Evolutionary conservation across 352 stramenopile genomes (phyloP), one percentile per base, ranked within the genome.

Genomic region (Globisporangium paroecandrum): DNA sequence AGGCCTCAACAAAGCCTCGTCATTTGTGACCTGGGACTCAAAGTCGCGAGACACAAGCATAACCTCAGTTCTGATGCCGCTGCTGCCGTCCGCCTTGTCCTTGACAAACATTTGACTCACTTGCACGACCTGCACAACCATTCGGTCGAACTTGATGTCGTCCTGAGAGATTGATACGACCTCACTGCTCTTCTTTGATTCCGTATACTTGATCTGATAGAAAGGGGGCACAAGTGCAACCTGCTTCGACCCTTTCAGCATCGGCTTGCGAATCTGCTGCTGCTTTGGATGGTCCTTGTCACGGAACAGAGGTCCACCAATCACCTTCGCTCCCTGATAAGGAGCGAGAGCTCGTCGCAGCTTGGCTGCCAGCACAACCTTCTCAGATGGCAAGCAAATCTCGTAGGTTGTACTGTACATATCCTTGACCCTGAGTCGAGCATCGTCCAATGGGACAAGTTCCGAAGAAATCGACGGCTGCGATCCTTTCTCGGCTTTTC

Each of bases 21-120:
- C 73, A 4, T 29, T 58, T 4, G 66, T 36, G 8, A 66, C 46
- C 18, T 80, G 69, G 0, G 59, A n/a, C 24, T 74, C 57, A 46
- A 83, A 86, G 53, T 91, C 83, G 34, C 76, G 75, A 12, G 83
- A 91, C 22, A 83, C 32, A 1, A 91, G 69, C 32, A 79, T 32
- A 12, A 91, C 61, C 58, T 89, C 71, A 1, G 81, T 79, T 2
- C 62, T 47, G 10, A 91, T 68, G 9, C 77, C 66, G 3, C 58
- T 68, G 12, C 12, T 61, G 4, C 64, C 75, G 47, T 47, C 58
- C 34, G 69, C 73, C 4, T 73, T 73, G 59, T 78, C 77, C 53
- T 76, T 71, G 9, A 87, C 58, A 12, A 69, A 72, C 57, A 90
- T 71, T 22, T 91, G 74, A 46, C 76, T 87, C 8, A 77, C 81